Percentiles rank a stretch among this genome's conserved stretches.
phyloP scores from a whole-genome alignment of 164 flowering plant species.

The Umbilicus rupestris region DNA sequence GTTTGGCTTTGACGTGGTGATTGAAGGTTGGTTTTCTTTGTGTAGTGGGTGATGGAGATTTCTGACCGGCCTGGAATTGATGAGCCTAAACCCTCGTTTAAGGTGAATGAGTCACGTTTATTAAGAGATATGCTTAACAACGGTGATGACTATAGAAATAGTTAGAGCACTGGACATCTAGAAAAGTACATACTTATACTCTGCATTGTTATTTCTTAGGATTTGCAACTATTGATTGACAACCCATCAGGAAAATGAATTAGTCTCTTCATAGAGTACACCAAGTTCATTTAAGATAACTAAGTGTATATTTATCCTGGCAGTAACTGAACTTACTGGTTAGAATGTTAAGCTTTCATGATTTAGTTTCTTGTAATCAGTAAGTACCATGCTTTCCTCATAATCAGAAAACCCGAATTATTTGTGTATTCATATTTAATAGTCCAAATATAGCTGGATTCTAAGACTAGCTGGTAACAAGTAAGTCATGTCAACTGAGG shows the following conservation, averaged over 20 bases:
- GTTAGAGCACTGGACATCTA: not conserved
- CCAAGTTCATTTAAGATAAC: not conserved
- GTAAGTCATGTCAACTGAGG: not conserved
- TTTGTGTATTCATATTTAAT: not conserved
- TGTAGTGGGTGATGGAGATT: slow-evolving; percentile 86
- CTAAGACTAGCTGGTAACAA: too few species aligned
- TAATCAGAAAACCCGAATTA: not conserved
- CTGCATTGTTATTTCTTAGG: not conserved
- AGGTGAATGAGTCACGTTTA: slow-evolving; percentile 32
- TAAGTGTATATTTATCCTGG: not conserved
- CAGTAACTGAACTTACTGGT: not conserved
- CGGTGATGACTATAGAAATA: not conserved
- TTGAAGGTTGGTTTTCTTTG: slow-evolving; percentile 11
- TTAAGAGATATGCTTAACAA: not conserved
- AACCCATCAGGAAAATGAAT: not conserved
- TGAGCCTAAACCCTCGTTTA: slow-evolving; percentile 93
- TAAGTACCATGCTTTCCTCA: not conserved
- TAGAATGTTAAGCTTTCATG: not conserved
- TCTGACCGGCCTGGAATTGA: slow-evolving; percentile 73
- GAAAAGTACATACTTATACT: not conserved
- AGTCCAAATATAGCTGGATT: not conserved
- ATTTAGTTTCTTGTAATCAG: too few species aligned
- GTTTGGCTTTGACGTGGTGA: not conserved
- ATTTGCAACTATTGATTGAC: not conserved
- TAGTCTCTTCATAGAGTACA: not conserved